These are phyloP conservation scores for Neonectria ditissima DNA, from an alignment of 2,329 filamentous ascomycete species.

Conservation along the genomic window DNA sequence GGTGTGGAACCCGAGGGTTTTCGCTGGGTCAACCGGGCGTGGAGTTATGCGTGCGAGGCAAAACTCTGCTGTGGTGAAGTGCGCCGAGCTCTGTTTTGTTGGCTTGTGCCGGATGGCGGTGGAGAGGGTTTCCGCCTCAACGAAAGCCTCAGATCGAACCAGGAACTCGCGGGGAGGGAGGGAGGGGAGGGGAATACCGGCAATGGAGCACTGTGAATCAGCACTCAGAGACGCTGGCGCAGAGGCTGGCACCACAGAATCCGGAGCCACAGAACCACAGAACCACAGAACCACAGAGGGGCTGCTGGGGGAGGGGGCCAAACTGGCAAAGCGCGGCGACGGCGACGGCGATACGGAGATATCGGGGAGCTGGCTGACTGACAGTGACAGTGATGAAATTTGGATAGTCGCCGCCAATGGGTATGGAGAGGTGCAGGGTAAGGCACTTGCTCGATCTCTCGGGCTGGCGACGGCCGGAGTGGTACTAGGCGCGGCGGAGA, in stretches of 20 bases:
- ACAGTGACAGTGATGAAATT: slow-evolving; percentile 5
- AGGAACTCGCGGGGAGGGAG: slow-evolving; percentile 6
- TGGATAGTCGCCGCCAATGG: slow-evolving; percentile 10
- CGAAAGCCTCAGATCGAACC: slow-evolving; percentile 15
- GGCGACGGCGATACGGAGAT: slow-evolving; percentile 31
- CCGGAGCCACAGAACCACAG: slow-evolving; percentile 4
- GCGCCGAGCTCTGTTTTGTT: slow-evolving; percentile 21
- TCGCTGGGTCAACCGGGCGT: slow-evolving; percentile 42
- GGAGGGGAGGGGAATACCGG: neutral
- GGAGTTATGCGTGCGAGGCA: slow-evolving; percentile 36
- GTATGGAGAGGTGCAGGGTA: slow-evolving; percentile 1
- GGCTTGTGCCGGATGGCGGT: slow-evolving; percentile 22
- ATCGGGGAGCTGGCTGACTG: slow-evolving; percentile 24
- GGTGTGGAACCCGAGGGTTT: slow-evolving; percentile 44
- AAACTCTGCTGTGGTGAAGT: slow-evolving; percentile 41
- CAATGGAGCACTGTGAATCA: neutral
- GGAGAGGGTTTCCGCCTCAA: slow-evolving; percentile 17
- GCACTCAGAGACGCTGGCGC: neutral
- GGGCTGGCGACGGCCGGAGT: slow-evolving; percentile 15
- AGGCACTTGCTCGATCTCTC: slow-evolving; percentile 16
- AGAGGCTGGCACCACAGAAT: slow-evolving; percentile 8
- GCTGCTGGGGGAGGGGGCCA: slow-evolving; percentile 3
- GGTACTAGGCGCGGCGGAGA: slow-evolving; percentile 10
- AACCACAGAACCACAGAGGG: neutral
- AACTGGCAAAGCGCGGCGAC: slow-evolving; percentile 23